Percentiles rank a stretch among this genome's conserved stretches.
Conservation (phyloP, 495 filamentous ascomycete genomes). For the Penicillium salamii region DNA sequence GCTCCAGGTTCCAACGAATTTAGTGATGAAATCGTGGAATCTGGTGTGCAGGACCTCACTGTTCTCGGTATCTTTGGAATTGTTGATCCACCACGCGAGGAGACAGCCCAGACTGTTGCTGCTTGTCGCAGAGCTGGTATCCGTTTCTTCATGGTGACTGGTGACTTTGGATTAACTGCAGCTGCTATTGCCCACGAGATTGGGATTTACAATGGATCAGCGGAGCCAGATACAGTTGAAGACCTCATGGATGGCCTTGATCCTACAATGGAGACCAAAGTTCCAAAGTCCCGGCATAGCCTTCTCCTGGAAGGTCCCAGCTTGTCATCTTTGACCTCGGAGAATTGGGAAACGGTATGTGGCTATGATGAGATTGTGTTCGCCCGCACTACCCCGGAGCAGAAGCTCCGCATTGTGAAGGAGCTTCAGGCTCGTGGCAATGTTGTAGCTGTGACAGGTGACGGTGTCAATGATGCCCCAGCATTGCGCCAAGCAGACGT, state of each 20-base stretch:
- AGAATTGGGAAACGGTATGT: slow-evolving; percentile 57
- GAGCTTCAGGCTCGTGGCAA: slow-evolving; percentile 58
- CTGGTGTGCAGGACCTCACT: slow-evolving; percentile 38
- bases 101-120: slow-evolving; percentile 49
- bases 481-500: slow-evolving; percentile 64
- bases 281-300: slow-evolving; percentile 23
- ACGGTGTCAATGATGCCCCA: slow-evolving; percentile 70
- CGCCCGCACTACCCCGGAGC: slow-evolving; percentile 71
- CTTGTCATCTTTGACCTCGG: slow-evolving; percentile 52
- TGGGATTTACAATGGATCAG: slow-evolving; percentile 56
- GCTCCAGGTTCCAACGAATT: slow-evolving; percentile 37
- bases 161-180: slow-evolving; percentile 69
- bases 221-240: slow-evolving; percentile 35
- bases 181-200: slow-evolving; percentile 64
- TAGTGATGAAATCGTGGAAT: slow-evolving; percentile 40
- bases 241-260: slow-evolving; percentile 15
- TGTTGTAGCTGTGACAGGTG: slow-evolving; percentile 74
- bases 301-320: slow-evolving; percentile 50
- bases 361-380: slow-evolving; percentile 66
- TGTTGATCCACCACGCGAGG: slow-evolving; percentile 63
- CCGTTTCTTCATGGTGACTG: slow-evolving; percentile 61
- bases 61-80: slow-evolving; percentile 52
- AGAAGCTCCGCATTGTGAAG: slow-evolving; percentile 71
- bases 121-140: slow-evolving; percentile 61
- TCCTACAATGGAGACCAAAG: slow-evolving; percentile 5